A percentile compares a stretch with the other conserved stretches of the same genome.
These are phyloP conservation scores for Chalciporus chontae DNA, from an alignment of 768 basidiomycete species.

Conservation along the genomic window DNA sequence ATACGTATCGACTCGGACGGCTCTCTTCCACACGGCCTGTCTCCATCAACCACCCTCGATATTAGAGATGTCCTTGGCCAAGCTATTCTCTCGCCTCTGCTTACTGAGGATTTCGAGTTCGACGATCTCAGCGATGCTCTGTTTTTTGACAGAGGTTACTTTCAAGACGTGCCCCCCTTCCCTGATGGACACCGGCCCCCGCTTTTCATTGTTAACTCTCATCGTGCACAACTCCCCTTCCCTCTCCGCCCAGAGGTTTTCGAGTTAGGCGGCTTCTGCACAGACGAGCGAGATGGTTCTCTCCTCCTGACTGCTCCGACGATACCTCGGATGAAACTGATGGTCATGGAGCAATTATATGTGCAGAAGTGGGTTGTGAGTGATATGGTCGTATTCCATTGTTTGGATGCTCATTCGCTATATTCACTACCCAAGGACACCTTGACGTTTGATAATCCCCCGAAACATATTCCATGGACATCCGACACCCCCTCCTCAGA, in stretches of 20 bases:
- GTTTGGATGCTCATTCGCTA: conserved; percentile 5
- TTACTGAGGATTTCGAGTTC: conserved; percentile 19
- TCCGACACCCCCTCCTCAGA: conserved; percentile 17
- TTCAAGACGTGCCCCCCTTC: conserved; percentile 30
- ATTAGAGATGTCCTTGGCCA: conserved; percentile 21
- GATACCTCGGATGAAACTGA: conserved; percentile 32
- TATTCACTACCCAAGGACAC: conserved; percentile 16
- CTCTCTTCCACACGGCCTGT: conserved; percentile 7
- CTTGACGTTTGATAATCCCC: conserved; percentile 19
- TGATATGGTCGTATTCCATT: background rate
- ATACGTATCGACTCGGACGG: conserved; percentile 21
- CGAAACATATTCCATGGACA: conserved; percentile 30
- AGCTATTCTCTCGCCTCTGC: conserved; percentile 15
- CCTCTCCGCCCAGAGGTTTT: conserved; percentile 17
- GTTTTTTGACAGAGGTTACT: conserved; percentile 10
- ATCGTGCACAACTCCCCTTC: conserved; percentile 24
- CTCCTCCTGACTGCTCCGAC: conserved; percentile 31
- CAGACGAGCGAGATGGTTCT: conserved; percentile 14
- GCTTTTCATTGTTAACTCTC: conserved; percentile 25
- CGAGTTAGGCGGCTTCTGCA: conserved; percentile 17
- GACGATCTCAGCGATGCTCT: conserved; percentile 10
- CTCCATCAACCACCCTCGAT: conserved; percentile 26
- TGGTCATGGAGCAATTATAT: conserved; percentile 34
- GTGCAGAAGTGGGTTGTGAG: conserved; percentile 35
- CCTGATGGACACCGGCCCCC: conserved; percentile 25